These are phyloP conservation scores for Monascus ruber DNA, from an alignment of 2,329 filamentous ascomycete genomes.

Conservation along the genomic window DNA sequence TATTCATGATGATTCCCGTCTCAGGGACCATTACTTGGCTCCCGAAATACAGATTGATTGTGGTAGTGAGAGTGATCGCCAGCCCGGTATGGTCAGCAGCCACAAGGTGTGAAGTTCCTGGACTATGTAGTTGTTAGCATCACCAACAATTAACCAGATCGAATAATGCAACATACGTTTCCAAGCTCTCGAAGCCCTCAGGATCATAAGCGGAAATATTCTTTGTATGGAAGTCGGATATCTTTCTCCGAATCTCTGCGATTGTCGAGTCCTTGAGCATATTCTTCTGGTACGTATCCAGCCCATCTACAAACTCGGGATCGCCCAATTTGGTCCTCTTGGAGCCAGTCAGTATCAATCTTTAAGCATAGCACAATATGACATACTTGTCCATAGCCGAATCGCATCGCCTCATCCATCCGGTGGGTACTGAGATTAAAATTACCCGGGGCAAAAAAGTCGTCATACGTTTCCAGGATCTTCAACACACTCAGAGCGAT, in stretches of 20 bases:
- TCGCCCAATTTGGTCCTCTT: constrained; percentile 71
- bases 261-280: constrained; percentile 57
- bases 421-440: constrained; percentile 66
- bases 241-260: constrained; percentile 49
- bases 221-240: constrained; percentile 60
- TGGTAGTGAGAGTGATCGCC: constrained; percentile 72
- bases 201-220: constrained; percentile 67
- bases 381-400: constrained; percentile 59
- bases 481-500: constrained; percentile 69
- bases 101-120: constrained; percentile 44
- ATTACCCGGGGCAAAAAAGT: constrained; percentile 46
- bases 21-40: constrained; percentile 65
- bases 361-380: neutral
- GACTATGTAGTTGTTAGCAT: constrained; percentile 15
- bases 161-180: constrained; percentile 36
- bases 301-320: constrained; percentile 57
- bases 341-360: neutral
- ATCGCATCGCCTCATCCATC: constrained; percentile 78
- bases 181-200: constrained; percentile 50
- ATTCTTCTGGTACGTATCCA: constrained; percentile 51
- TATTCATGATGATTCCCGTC: constrained; percentile 68
- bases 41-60: constrained; percentile 79
- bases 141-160: neutral
- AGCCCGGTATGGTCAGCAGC: constrained; percentile 62
- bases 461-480: constrained; percentile 64